Conservation (phyloP, 345 rosid genomes). For the Euphorbia lathyris region DNA sequence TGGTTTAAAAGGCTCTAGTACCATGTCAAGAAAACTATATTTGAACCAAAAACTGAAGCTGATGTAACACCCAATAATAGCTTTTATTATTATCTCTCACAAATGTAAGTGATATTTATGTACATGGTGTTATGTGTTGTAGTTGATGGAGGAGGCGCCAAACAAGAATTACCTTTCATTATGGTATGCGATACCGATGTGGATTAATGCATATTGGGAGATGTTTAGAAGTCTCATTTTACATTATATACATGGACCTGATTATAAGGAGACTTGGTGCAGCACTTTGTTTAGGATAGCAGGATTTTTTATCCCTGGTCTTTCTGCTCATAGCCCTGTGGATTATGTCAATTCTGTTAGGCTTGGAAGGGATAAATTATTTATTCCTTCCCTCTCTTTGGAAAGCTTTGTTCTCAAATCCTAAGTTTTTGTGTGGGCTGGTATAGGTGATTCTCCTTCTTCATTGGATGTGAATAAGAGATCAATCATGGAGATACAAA, state of each 20-base stretch:
- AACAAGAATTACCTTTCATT: slow-evolving; percentile 53
- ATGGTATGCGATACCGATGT: slow-evolving; percentile 24
- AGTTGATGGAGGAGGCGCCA: slow-evolving; percentile 74
- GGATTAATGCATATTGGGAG: slow-evolving; percentile 56
- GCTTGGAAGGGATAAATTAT: slow-evolving; percentile 72
- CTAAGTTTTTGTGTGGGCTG: too few species aligned
- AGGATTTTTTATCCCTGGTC: slow-evolving; percentile 61
- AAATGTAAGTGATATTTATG: too few species aligned
- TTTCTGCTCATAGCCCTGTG: slow-evolving; percentile 57
- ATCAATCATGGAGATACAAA: too few species aligned
- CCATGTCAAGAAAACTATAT: too few species aligned
- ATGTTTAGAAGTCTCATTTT: slow-evolving; percentile 53
- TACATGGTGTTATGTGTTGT: neutral
- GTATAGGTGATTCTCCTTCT: too few species aligned
- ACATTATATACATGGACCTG: slow-evolving; percentile 53
- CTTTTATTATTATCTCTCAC: too few species aligned
- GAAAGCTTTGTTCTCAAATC: too few species aligned
- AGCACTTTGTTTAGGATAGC: slow-evolving; percentile 34
- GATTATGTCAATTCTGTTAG: slow-evolving; percentile 75
- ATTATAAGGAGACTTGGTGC: neutral
- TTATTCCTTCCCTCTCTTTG: too few species aligned
- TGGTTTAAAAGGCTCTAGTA: too few species aligned
- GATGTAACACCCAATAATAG: too few species aligned
- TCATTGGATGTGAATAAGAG: too few species aligned
- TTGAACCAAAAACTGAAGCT: too few species aligned